Base-by-base conservation (phyloP, 169 alveolate species). In the Babesia caballi region DNA sequence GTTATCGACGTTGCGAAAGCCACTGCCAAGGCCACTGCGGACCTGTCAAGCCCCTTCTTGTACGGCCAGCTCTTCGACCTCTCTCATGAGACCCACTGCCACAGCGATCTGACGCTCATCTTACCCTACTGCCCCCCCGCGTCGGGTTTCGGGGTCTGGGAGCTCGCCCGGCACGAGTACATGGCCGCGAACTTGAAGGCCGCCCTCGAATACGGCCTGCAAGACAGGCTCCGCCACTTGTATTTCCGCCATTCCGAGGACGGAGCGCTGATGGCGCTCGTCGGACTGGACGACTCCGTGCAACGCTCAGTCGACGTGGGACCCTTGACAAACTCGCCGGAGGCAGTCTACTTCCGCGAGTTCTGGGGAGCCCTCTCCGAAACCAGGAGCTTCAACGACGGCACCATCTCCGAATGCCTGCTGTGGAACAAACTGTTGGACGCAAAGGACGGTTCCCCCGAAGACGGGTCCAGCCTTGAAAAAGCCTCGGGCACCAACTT, bases 311-410 rank as follows among this genome's bases (percentile, higher is more conserved):
- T 60, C 2, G 84, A 73, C 33, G 35, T 61, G 19, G 84, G 84
- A 15, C 78, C 77, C 6, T 7, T 4, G 17, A 36, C 60, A 47
- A 47, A 28, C 19, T 32, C 63, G 40, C 30, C 23, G 7, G 75
- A 61, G 27, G 5, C 47, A 0, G 36, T 21, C 1, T 21, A 38
- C 11, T 73, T 46, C 42, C 65, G 77, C 15, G 21, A 46, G 12
- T 73, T 73, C 47, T 73, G 84, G 84, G 46, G 38, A 7, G 25
- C 15, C n/a, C 40, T 52, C 4, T 19, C 76, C 9, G 84, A 73
- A 65, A 63, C 77, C 6, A 49, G 84, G 38, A 50, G 75, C 49
- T 73, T 73, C 30, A 32, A 33, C 2, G 84, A 71, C 17, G 82
- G 82, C 2, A 14, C 69, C 8, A 71, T 71, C 6, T 51, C 42